A percentile compares a stretch with the other conserved stretches of the same genome.
These are phyloP conservation scores for Pascua sp. DNA, from an alignment of 1,284 basidiomycete genomes.

Conservation along the genomic window DNA sequence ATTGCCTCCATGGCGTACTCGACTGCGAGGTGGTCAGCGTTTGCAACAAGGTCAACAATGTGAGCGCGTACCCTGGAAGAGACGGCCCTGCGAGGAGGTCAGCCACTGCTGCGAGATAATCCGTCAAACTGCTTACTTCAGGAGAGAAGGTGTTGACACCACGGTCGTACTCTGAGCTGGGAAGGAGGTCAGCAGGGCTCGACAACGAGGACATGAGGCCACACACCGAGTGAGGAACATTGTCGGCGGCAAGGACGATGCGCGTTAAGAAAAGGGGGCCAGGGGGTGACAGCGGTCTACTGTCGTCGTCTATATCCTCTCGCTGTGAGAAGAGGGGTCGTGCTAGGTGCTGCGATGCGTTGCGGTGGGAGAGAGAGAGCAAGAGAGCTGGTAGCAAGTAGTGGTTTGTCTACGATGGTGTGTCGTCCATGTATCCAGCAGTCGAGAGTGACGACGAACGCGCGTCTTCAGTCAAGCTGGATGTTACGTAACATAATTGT, in stretches of 20 bases:
- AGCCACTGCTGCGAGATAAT: conserved; percentile 6
- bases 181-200: background rate
- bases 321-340: too few relatives aligned
- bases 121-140: conserved; percentile 56
- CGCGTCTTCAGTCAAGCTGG: too few relatives aligned
- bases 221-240: conserved; percentile 50
- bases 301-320: background rate
- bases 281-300: background rate
- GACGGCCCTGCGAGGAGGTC: conserved; percentile 44
- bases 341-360: too few relatives aligned
- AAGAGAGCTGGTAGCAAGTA: too few relatives aligned
- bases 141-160: conserved; percentile 99
- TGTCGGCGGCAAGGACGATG: conserved; percentile 1
- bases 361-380: too few relatives aligned
- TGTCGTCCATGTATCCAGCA: too few relatives aligned
- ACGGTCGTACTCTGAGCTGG: conserved; percentile 62
- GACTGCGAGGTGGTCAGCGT: conserved; percentile 56
- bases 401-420: too few relatives aligned
- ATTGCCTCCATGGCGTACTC: conserved; percentile 99
- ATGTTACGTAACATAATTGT: too few relatives aligned
- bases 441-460: too few relatives aligned
- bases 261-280: background rate
- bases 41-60: background rate
- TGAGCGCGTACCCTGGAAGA: conserved; percentile 51
- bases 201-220: background rate